Evolutionary conservation across 306 rosid species (phyloP).

Genomic region (Inga oerstediana): DNA sequence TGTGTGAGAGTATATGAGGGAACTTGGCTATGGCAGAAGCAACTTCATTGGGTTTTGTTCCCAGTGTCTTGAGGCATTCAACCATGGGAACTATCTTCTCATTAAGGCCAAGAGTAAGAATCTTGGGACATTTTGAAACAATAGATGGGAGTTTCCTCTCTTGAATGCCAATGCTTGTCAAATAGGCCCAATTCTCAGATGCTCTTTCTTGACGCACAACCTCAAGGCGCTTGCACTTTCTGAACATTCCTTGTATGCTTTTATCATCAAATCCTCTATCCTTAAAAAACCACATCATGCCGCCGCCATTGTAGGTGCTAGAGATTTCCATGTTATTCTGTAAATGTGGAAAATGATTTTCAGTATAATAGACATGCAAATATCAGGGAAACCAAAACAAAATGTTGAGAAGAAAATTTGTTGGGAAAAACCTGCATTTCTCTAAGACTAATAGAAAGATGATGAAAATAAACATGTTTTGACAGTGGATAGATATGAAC

Average conservation of each 20-base stretch:
- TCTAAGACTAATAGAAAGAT: neutral
- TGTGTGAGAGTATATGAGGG: slow-evolving; percentile 73
- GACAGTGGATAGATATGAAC: neutral
- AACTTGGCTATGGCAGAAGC: slow-evolving; percentile 78
- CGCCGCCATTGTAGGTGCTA: slow-evolving; percentile 51
- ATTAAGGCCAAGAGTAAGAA: slow-evolving; percentile 67
- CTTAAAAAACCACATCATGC: slow-evolving; percentile 91
- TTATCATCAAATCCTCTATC: slow-evolving; percentile 88
- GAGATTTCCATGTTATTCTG: slow-evolving; percentile 49
- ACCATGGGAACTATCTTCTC: slow-evolving; percentile 88
- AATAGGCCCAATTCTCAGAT: slow-evolving; percentile 81
- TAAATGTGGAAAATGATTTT: slow-evolving; percentile 12
- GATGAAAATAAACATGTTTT: neutral
- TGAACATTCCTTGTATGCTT: slow-evolving; percentile 66
- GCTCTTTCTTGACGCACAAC: slow-evolving; percentile 59
- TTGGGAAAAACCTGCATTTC: neutral
- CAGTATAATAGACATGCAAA: slow-evolving; percentile 6
- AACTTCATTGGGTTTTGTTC: slow-evolving; percentile 73
- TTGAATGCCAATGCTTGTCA: slow-evolving; percentile 73
- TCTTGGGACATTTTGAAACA: slow-evolving; percentile 87
- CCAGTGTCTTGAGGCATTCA: slow-evolving; percentile 74
- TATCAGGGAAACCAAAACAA: neutral
- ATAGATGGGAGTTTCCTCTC: slow-evolving; percentile 85
- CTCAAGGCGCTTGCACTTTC: slow-evolving; percentile 78
- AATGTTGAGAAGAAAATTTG: neutral